Conservation (phyloP, 805 yeast genomes). For the Monosporozyma yasuniensis region DNA sequence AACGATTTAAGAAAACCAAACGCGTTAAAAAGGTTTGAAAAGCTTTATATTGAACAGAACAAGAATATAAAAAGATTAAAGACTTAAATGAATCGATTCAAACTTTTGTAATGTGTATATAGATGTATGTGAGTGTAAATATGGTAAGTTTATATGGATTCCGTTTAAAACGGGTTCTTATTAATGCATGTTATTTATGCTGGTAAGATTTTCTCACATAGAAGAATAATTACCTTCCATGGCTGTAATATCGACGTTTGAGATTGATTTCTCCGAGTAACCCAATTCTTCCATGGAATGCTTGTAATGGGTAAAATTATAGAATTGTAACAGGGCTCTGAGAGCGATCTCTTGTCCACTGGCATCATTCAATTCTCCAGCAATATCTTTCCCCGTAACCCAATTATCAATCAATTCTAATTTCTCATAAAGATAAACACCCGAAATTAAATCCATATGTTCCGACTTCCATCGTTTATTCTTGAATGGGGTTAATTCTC, state of each 20-base stretch:
- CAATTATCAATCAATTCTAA: slow-evolving; percentile 74
- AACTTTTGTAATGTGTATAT: too few species aligned
- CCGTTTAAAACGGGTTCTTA: background rate
- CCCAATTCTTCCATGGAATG: slow-evolving; percentile 48
- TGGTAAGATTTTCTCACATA: background rate
- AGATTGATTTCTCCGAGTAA: slow-evolving; percentile 23
- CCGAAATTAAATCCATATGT: slow-evolving; percentile 88
- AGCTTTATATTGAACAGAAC: background rate
- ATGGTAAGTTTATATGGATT: background rate
- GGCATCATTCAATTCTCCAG: slow-evolving; percentile 65
- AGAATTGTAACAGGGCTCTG: slow-evolving; percentile 68
- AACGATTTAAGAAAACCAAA: background rate
- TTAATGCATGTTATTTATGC: background rate
- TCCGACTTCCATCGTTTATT: slow-evolving; percentile 90
- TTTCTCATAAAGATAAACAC: slow-evolving; percentile 69
- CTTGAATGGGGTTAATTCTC: slow-evolving; percentile 77
- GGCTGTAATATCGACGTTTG: background rate
- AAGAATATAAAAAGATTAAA: background rate
- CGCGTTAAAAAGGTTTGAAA: slow-evolving; percentile 1
- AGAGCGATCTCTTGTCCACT: slow-evolving; percentile 80
- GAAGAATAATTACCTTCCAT: slow-evolving; percentile 1
- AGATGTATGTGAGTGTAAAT: too few species aligned
- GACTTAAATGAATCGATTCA: too few species aligned
- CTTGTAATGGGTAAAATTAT: slow-evolving; percentile 54
- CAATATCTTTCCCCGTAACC: slow-evolving; percentile 75